Conservation (phyloP, 768 basidiomycete species). For the Neoboletus subvelutipes region DNA sequence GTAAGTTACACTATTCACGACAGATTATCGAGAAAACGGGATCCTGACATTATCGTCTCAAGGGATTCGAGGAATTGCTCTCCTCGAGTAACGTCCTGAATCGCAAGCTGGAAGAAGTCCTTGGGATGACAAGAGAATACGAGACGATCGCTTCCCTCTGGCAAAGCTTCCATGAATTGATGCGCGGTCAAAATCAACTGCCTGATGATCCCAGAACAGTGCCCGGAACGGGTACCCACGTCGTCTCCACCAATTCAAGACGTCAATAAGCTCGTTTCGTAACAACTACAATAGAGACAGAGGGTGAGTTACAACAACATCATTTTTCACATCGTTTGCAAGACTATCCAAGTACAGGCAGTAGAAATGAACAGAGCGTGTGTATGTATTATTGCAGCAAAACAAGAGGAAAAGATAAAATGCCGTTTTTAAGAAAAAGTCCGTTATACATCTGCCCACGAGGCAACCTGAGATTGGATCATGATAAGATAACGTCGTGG, state of each 20-base stretch:
- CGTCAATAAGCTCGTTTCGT: slow-evolving; percentile 19
- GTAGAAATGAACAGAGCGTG: slow-evolving; percentile 24
- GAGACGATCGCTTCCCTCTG: slow-evolving; percentile 84
- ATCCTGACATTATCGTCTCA: not conserved
- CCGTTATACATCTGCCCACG: slow-evolving; percentile 56
- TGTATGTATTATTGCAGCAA: slow-evolving; percentile 35
- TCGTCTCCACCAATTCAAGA: slow-evolving; percentile 39
- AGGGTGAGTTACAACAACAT: slow-evolving; percentile 21
- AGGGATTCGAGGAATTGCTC: slow-evolving; percentile 89
- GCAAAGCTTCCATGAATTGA: slow-evolving; percentile 77
- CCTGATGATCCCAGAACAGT: slow-evolving; percentile 34
- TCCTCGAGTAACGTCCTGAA: slow-evolving; percentile 84
- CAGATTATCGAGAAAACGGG: not conserved
- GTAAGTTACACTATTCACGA: slow-evolving; percentile 41
- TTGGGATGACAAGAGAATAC: slow-evolving; percentile 91
- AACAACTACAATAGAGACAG: slow-evolving; percentile 6
- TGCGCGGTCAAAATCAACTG: slow-evolving; percentile 50
- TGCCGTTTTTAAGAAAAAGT: slow-evolving; percentile 22
- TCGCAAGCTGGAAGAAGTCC: slow-evolving; percentile 88
- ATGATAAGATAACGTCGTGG: not conserved
- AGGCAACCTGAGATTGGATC: slow-evolving; percentile 35
- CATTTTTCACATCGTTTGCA: slow-evolving; percentile 23
- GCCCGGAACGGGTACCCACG: slow-evolving; percentile 74
- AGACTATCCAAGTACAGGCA: slow-evolving; percentile 42
- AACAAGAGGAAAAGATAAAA: slow-evolving; percentile 30